Conservation (phyloP, 345 rosid genomes). For the Brassica cretica region DNA sequence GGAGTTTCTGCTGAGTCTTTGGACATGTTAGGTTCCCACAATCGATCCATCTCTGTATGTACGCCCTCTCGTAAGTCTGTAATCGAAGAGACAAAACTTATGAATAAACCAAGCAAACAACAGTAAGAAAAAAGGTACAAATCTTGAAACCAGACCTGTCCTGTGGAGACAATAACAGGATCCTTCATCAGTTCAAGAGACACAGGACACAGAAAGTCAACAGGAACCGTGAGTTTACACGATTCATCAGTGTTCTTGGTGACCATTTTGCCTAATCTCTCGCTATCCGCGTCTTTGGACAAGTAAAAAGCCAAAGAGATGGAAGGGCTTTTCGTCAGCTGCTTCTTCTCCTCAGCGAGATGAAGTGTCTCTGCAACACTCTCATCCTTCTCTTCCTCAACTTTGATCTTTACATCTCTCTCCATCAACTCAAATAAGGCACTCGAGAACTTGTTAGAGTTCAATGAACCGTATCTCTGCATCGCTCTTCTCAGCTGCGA, state of each 20-base stretch:
- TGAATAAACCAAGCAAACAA: constrained; percentile 29
- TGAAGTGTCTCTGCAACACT: constrained; percentile 27
- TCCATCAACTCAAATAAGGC: constrained; percentile 53
- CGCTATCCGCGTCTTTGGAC: constrained; percentile 44
- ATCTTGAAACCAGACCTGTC: constrained; percentile 55
- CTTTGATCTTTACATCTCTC: constrained; percentile 43
- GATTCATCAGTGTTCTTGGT: constrained; percentile 50
- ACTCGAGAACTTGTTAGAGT: constrained; percentile 48
- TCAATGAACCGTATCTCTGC: constrained; percentile 63
- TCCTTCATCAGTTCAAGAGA: constrained; percentile 91
- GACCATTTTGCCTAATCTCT: constrained; percentile 40
- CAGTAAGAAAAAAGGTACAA: background rate
- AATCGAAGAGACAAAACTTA: constrained; percentile 21
- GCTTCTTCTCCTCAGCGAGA: constrained; percentile 30
- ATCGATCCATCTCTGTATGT: constrained; percentile 96
- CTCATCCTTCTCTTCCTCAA: constrained; percentile 39
- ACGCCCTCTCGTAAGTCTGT: constrained; percentile 95
- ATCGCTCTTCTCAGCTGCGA: constrained; percentile 79
- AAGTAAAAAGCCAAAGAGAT: constrained; percentile 38
- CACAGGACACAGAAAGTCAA: constrained; percentile 85
- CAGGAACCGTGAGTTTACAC: constrained; percentile 57
- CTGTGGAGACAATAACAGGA: constrained; percentile 93
- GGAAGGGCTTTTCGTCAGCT: constrained; percentile 38
- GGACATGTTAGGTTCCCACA: constrained; percentile 86
- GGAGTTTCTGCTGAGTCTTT: constrained; percentile 91